phyloP scores from a whole-genome alignment of 2,329 filamentous ascomycete genomes.

The Fusarium virguliforme region DNA sequence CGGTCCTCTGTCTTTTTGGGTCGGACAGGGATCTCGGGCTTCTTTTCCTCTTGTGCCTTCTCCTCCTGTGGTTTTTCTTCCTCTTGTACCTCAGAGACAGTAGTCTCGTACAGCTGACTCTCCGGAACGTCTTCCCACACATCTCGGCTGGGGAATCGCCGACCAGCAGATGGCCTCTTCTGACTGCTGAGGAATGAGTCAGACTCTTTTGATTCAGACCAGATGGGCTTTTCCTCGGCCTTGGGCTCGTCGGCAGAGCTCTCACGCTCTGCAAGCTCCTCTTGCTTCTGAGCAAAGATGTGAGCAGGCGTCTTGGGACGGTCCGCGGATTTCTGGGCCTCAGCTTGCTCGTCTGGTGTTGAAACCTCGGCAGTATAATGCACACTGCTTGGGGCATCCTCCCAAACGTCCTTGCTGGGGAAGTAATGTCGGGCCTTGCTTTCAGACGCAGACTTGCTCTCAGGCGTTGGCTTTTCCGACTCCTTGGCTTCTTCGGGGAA shows the following conservation, averaged over 20 bases:
- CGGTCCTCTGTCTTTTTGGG: conserved; percentile 63
- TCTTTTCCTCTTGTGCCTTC: conserved; percentile 48
- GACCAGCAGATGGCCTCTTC: conserved; percentile 70
- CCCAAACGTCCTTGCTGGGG: conserved; percentile 97
- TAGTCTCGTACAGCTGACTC: conserved; percentile 84
- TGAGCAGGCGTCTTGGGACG: conserved; percentile 72
- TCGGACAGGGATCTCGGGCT: conserved; percentile 53
- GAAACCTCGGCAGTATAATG: conserved; percentile 86
- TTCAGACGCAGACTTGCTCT: conserved; percentile 52
- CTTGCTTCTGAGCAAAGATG: conserved; percentile 77
- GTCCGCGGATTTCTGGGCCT: conserved; percentile 54
- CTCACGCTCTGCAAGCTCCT: conserved; percentile 75
- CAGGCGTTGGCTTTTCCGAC: conserved; percentile 56
- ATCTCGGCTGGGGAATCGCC: conserved; percentile 91
- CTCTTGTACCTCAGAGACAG: conserved; percentile 65
- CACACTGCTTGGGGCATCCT: conserved; percentile 91
- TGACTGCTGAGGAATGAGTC: conserved; percentile 62
- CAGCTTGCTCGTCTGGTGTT: conserved; percentile 73
- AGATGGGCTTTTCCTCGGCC: conserved; percentile 59
- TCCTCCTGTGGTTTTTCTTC: conserved; percentile 23
- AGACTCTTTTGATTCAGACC: conserved; percentile 63
- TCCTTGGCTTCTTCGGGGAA: conserved; percentile 84
- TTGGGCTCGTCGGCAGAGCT: conserved; percentile 51
- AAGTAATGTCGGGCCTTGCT: conserved; percentile 78
- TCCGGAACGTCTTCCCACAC: conserved; percentile 96